Evolutionary conservation across 768 basidiomycete species (phyloP).

Genomic region (Lactifluus hygrophoroides): DNA sequence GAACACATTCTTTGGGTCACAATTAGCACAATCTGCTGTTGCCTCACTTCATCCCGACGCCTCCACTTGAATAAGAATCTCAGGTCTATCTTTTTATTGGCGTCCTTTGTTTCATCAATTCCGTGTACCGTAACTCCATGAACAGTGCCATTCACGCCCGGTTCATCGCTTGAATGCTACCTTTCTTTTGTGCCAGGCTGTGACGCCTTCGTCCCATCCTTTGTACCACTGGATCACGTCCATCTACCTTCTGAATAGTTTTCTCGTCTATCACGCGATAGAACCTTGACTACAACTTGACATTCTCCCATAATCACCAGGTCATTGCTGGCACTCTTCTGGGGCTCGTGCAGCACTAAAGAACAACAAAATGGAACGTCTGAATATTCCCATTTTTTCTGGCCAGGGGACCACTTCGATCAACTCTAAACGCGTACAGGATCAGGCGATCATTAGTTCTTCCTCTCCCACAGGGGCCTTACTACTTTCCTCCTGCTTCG

Average conservation of each 20-base stretch:
- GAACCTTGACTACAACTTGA: not conserved
- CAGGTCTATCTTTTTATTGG: not conserved
- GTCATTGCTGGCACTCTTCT: not conserved
- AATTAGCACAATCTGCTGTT: not conserved
- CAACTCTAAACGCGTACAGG: conserved; percentile 27
- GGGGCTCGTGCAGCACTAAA: not conserved
- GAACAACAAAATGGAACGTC: not conserved
- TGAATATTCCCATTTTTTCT: conserved; percentile 43
- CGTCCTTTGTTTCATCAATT: not conserved
- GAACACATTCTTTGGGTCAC: not conserved
- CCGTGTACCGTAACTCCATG: not conserved
- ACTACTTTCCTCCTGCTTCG: conserved; percentile 43
- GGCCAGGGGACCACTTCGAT: conserved; percentile 43
- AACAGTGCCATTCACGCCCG: not conserved
- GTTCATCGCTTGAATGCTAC: not conserved
- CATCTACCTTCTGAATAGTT: not conserved
- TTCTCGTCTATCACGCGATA: not conserved
- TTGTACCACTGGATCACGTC: not conserved
- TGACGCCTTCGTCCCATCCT: not conserved
- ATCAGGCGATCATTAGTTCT: conserved; percentile 36
- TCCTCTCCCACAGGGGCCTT: conserved; percentile 34
- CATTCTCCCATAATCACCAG: not conserved
- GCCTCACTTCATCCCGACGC: not conserved
- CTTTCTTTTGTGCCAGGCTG: not conserved
- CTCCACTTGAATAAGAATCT: not conserved